Evolutionary conservation across 2,329 filamentous ascomycete species (phyloP).

Genomic region (Didymella pinodella): DNA sequence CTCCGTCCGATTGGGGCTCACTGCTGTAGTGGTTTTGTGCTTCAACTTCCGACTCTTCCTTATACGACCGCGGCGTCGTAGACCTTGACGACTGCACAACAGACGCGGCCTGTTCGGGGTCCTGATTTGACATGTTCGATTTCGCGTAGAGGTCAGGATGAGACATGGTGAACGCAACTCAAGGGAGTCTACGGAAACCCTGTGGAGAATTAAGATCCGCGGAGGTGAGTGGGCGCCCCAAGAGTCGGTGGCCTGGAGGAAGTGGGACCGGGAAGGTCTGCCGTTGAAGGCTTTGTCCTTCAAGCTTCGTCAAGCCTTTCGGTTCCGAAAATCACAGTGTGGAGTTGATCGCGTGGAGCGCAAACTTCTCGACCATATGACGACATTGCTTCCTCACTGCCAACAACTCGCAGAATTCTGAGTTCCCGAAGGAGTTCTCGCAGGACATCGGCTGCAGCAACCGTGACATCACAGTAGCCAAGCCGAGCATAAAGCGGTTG

Average conservation of each 20-base stretch:
- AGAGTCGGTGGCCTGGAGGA: conserved; percentile 4
- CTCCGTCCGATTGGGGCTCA: background rate
- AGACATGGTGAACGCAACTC: conserved; percentile 2
- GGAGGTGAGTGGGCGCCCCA: conserved; percentile 14
- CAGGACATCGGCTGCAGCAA: background rate
- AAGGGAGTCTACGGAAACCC: conserved; percentile 4
- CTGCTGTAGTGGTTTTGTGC: conserved; percentile 2
- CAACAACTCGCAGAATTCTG: background rate
- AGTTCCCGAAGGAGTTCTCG: background rate
- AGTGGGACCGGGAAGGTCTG: conserved; percentile 9
- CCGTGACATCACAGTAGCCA: conserved; percentile 25
- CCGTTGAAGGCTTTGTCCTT: conserved; percentile 16
- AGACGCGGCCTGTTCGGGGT: background rate
- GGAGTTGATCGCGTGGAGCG: background rate
- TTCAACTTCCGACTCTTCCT: conserved; percentile 7
- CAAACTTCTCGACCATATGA: conserved; percentile 6
- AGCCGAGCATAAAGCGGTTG: conserved; percentile 16
- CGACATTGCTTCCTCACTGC: conserved; percentile 13
- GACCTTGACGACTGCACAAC: conserved; percentile 4
- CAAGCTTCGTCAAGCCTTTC: conserved; percentile 16
- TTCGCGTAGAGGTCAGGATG: background rate
- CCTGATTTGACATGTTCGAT: conserved; percentile 13
- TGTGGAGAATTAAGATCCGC: conserved; percentile 3
- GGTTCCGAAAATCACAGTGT: background rate
- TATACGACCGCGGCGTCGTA: conserved; percentile 8